These are phyloP conservation scores for Grosmannia clavigera DNA, from an alignment of 2,329 filamentous ascomycete species.

Conservation along the genomic window DNA sequence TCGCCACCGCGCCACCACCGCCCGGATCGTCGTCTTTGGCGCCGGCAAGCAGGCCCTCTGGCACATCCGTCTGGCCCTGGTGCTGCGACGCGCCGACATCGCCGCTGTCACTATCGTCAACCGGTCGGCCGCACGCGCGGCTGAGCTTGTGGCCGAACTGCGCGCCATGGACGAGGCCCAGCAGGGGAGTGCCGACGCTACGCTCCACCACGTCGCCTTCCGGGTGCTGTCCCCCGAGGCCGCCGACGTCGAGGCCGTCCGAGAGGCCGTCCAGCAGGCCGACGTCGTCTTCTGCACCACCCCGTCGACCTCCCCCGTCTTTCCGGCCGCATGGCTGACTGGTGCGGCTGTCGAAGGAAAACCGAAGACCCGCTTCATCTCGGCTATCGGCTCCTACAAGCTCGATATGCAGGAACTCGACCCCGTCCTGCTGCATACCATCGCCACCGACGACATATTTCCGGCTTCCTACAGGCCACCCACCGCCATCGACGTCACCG, in stretches of 20 bases:
- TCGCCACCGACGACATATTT: background rate
- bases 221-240: background rate
- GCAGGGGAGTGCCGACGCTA: background rate
- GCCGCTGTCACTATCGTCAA: slow-evolving; percentile 21
- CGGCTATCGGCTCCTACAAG: slow-evolving; percentile 40
- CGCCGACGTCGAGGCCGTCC: slow-evolving; percentile 21
- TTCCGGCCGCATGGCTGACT: slow-evolving; percentile 40
- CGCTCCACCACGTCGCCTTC: slow-evolving; percentile 28
- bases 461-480: background rate
- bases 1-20: slow-evolving; percentile 24
- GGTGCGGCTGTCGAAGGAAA: background rate
- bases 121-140: slow-evolving; percentile 15
- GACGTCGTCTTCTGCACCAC: slow-evolving; percentile 56
- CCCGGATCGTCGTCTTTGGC: slow-evolving; percentile 53
- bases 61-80: slow-evolving; percentile 54
- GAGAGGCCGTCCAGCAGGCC: slow-evolving; percentile 40
- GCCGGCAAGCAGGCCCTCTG: slow-evolving; percentile 60
- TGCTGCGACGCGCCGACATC: slow-evolving; percentile 27
- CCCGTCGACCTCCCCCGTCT: slow-evolving; percentile 43
- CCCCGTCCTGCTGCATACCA: slow-evolving; percentile 38
- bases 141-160: slow-evolving; percentile 25
- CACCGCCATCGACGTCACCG: slow-evolving; percentile 1
- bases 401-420: slow-evolving; percentile 56
- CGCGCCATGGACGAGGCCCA: background rate
- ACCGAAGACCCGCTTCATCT: slow-evolving; percentile 29